Conservation (phyloP, 129 eudicot genomes). For the Flaveria bidentis region DNA sequence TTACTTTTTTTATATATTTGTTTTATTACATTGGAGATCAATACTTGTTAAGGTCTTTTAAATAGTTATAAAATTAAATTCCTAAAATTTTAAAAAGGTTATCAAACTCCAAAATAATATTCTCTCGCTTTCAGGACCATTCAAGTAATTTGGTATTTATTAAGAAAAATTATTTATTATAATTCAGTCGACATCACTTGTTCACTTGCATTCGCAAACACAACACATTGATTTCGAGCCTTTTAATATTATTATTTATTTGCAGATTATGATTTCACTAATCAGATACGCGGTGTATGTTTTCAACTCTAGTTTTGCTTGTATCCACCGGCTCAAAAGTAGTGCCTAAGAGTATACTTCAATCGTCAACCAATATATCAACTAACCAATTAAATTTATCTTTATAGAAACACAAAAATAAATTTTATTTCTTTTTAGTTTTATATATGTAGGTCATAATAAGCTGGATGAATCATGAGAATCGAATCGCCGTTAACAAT, state of each 20-base stretch:
- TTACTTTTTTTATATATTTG: too few relatives aligned
- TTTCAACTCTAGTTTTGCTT: conserved; percentile 15
- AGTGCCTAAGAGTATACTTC: not conserved
- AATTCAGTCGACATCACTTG: not conserved
- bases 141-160: not conserved
- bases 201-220: conserved; percentile 14
- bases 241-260: not conserved
- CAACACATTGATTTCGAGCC: conserved; percentile 16
- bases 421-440: too few relatives aligned
- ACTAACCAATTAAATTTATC: not conserved
- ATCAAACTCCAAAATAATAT: not conserved
- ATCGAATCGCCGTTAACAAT: too few relatives aligned
- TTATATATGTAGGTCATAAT: too few relatives aligned
- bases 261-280: not conserved
- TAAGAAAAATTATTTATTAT: not conserved
- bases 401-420: too few relatives aligned
- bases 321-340: not conserved
- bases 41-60: too few relatives aligned
- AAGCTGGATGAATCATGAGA: too few relatives aligned
- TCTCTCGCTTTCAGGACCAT: not conserved
- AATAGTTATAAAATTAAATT: too few relatives aligned
- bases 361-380: not conserved
- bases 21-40: too few relatives aligned
- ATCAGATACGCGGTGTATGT: not conserved
- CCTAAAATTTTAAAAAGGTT: too few relatives aligned